Base-by-base conservation (phyloP, 2,329 filamentous ascomycete genomes). In the Graphium sp. region DNA sequence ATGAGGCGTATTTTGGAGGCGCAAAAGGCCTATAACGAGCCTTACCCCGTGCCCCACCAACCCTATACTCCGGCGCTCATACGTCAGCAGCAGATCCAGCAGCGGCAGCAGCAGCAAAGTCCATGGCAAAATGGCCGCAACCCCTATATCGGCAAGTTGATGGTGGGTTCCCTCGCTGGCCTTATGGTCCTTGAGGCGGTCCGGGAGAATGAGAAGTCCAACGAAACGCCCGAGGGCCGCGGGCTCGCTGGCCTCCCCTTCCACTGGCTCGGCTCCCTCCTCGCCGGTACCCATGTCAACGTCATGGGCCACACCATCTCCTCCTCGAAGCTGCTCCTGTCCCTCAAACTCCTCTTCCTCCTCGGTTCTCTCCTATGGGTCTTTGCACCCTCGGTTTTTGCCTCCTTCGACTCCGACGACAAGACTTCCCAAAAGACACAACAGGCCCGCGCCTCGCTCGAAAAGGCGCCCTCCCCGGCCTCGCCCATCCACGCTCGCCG, bases 161-260 rank as follows among this genome's bases (percentile, higher is more conserved):
- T 94, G 81, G 74, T 94, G 5, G 87, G 87, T 23, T 87, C 85
- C 12, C 66, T 95, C 34, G 87, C 85, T 15, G 84, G 83, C 10
- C 60, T 95, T 12, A 93, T 95, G 85, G 66, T 94, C 19, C 55
- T 93, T 39, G 84, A 94, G 52, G 83, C 82, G 2, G 61, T 85
- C 31, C 62, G 64, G 20, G 67, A 78, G 45, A 56, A 74, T 39
- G 68, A 83, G 50, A 52, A 70, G 46, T 66, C 70, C 41, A 66
- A 62, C 26, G 73, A 79, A 28, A 62, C 62, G 2, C 60, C 73
- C 5, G 60, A 70, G 28, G 75, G 75, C 25, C 68, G 71, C 21
- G 78, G 78, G 3, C 60, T 85, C 10, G 66, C 71, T 35, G 67
- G 71, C 14, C 34, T 80, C 12, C 78, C 78, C 2, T 37, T 74